Evolutionary conservation across 176 grass and related monocot genomes (phyloP).

Genomic region (Carex cristatella): DNA sequence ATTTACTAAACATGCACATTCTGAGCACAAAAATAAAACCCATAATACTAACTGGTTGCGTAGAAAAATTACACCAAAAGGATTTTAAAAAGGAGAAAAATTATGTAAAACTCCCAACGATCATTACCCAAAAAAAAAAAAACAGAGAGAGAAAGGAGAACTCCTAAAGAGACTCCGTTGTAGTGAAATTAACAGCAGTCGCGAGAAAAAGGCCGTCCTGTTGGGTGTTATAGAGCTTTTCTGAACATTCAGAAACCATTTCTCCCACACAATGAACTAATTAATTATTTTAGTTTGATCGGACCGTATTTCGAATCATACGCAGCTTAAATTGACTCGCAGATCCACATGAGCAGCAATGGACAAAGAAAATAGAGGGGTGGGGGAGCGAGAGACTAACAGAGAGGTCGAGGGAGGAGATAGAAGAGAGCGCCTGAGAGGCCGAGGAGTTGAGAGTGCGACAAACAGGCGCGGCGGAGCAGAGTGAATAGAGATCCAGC

Average conservation of each 20-base stretch:
- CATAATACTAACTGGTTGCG: neutral
- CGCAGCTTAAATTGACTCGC: neutral
- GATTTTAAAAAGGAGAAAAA: neutral
- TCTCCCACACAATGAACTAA: neutral
- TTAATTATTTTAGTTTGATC: neutral
- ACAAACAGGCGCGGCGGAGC: constrained; percentile 75
- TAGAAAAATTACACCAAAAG: neutral
- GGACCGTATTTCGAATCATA: neutral
- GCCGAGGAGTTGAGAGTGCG: constrained; percentile 40
- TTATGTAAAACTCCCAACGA: neutral
- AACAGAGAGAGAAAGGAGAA: neutral
- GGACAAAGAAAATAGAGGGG: neutral
- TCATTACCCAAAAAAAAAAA: neutral
- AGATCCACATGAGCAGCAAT: neutral
- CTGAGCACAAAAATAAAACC: neutral
- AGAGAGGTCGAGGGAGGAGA: constrained; percentile 43
- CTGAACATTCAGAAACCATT: neutral
- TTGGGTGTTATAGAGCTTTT: neutral
- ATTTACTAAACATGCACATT: neutral
- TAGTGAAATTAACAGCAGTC: neutral
- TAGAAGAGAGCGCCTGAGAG: constrained; percentile 22
- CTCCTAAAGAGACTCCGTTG: neutral
- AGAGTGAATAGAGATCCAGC: constrained; percentile 66
- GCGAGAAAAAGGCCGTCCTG: neutral
- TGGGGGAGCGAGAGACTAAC: neutral